Evolutionary conservation across 345 rosid genomes (phyloP).

Genomic region (Bruguiera parviflora): DNA sequence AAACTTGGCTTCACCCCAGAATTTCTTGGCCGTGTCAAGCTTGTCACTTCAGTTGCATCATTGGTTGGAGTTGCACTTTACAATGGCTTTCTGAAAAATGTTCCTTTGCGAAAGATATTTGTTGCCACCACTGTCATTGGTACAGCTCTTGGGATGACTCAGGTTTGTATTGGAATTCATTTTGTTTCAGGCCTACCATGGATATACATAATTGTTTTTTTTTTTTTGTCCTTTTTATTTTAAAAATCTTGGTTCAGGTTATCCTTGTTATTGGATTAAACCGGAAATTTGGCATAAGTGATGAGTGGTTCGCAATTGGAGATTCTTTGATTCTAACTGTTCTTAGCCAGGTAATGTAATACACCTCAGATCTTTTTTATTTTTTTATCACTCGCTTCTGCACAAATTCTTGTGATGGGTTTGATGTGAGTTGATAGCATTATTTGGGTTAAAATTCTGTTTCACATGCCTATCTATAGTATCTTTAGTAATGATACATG

Average conservation of each 20-base stretch:
- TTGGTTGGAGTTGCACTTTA: slow-evolving; percentile 85
- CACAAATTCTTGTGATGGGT: neutral
- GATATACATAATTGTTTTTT: neutral
- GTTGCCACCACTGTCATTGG: slow-evolving; percentile 67
- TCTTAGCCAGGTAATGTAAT: slow-evolving; percentile 67
- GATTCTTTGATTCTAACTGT: slow-evolving; percentile 89
- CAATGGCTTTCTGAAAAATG: slow-evolving; percentile 85
- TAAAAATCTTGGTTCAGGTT: slow-evolving; percentile 44
- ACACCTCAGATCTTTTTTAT: neutral
- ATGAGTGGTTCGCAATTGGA: slow-evolving; percentile 96
- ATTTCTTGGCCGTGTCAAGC: slow-evolving; percentile 89
- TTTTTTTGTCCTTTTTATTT: neutral
- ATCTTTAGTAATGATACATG: too few species aligned
- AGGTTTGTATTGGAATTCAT: slow-evolving; percentile 42
- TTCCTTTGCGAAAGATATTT: slow-evolving; percentile 76
- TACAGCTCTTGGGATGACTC: slow-evolving; percentile 91
- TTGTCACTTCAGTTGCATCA: slow-evolving; percentile 87
- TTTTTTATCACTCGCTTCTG: neutral
- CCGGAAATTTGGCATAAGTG: slow-evolving; percentile 74
- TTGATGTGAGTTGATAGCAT: neutral
- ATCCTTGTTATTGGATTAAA: slow-evolving; percentile 84
- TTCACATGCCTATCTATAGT: neutral
- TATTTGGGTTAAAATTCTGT: neutral
- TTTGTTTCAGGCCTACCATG: neutral
- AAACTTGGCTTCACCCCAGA: slow-evolving; percentile 95